Evolutionary conservation across 1,284 basidiomycete species (phyloP).

Genomic region (Rhodotorula sp.): DNA sequence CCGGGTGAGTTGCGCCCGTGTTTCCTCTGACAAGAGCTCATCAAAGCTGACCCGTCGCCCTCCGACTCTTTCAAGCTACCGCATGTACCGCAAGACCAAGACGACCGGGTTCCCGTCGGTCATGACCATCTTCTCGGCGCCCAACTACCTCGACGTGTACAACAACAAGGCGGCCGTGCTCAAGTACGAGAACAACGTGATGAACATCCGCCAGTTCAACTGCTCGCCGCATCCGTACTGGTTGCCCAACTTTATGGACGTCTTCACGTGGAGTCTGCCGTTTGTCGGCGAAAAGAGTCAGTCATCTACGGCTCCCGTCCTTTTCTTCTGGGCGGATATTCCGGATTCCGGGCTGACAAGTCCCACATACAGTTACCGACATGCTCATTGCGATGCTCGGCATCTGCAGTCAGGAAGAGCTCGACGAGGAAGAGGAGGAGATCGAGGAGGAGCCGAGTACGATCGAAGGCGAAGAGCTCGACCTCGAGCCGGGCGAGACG

Average conservation of each 20-base stretch:
- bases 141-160: constrained; percentile 94
- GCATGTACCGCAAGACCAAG: constrained; percentile 96
- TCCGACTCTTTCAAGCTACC: constrained; percentile 60
- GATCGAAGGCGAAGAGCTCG: constrained; percentile 20
- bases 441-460: constrained; percentile 41
- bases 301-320: constrained; percentile 45
- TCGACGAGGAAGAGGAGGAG: constrained; percentile 80
- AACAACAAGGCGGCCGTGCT: constrained; percentile 96
- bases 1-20: constrained; percentile 62
- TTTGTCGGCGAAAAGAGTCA: constrained; percentile 97
- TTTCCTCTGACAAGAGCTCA: background rate
- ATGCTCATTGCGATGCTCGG: constrained; percentile 94
- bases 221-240: constrained; percentile 93
- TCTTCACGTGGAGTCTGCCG: constrained; percentile 97
- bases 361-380: constrained; percentile 68
- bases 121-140: constrained; percentile 95
- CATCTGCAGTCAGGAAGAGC: constrained; percentile 90
- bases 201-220: constrained; percentile 94
- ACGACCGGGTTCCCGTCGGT: constrained; percentile 86
- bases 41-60: background rate
- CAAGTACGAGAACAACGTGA: constrained; percentile 94
- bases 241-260: constrained; percentile 99
- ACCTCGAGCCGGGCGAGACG: constrained; percentile 28
- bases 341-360: too few species aligned
- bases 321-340: background rate